These are phyloP conservation scores for Alnus rubra DNA, from an alignment of 306 rosid species.

Conservation along the genomic window DNA sequence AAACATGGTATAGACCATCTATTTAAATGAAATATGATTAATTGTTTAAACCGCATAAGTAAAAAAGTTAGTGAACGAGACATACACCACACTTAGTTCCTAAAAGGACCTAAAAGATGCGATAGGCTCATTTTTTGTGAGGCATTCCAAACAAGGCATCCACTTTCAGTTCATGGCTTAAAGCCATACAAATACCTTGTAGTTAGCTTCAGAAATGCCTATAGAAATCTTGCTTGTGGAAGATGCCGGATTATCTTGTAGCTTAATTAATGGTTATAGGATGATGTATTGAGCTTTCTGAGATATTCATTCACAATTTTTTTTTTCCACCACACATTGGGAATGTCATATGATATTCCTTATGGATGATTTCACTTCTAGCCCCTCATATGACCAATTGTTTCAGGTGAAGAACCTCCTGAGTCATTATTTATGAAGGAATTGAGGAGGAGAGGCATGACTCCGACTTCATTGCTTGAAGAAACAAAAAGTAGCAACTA, in stretches of 20 bases:
- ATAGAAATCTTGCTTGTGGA: background rate
- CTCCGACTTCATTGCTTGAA: slow-evolving; percentile 90
- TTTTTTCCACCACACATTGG: background rate
- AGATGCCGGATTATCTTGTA: background rate
- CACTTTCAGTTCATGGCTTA: background rate
- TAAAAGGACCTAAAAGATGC: background rate
- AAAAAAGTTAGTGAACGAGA: background rate
- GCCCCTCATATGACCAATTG: slow-evolving; percentile 22
- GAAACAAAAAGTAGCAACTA: slow-evolving; percentile 58
- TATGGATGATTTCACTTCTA: slow-evolving; percentile 17
- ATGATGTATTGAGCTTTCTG: background rate
- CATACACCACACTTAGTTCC: background rate
- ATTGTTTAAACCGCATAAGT: background rate
- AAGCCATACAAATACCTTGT: background rate
- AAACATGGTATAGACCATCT: background rate
- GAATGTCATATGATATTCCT: background rate
- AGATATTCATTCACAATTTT: background rate
- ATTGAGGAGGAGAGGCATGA: slow-evolving; percentile 88
- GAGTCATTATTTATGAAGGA: slow-evolving; percentile 97
- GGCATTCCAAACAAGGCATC: background rate
- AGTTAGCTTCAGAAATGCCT: background rate
- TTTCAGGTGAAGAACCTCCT: slow-evolving; percentile 84
- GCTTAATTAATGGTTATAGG: background rate
- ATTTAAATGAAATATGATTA: background rate
- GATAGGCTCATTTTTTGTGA: slow-evolving; percentile 1